phyloP scores from a whole-genome alignment of 2,329 filamentous ascomycete genomes.

The Alternaria solani region DNA sequence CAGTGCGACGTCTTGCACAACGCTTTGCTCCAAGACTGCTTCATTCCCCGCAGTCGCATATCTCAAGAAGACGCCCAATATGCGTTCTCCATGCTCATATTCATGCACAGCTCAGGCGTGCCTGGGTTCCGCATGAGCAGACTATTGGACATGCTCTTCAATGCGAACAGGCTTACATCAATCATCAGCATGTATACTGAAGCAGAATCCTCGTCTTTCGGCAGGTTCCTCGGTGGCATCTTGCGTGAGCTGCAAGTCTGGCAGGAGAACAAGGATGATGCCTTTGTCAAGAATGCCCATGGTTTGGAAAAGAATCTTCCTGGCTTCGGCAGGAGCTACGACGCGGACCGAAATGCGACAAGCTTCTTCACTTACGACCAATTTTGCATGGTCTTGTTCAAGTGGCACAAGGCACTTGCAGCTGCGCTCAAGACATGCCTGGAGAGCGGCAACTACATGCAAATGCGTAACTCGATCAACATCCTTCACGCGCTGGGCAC shows the following conservation, averaged over 20 bases:
- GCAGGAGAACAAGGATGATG: conserved; percentile 75
- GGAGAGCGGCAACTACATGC: conserved; percentile 89
- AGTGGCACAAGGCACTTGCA: conserved; percentile 87
- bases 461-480: conserved; percentile 94
- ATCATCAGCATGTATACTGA: conserved; percentile 91
- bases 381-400: conserved; percentile 84
- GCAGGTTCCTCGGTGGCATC: conserved; percentile 84
- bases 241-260: conserved; percentile 81
- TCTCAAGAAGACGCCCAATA: conserved; percentile 90
- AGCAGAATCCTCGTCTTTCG: conserved; percentile 91
- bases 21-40: conserved; percentile 84
- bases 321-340: conserved; percentile 80
- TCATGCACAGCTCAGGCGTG: conserved; percentile 83
- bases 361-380: conserved; percentile 82
- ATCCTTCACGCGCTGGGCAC: conserved; percentile 82
- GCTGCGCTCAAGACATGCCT: conserved; percentile 83
- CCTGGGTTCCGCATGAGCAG: conserved; percentile 87
- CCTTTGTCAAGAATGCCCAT: conserved; percentile 83
- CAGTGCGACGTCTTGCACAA: conserved; percentile 70
- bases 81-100: conserved; percentile 84
- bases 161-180: conserved; percentile 78
- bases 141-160: conserved; percentile 84
- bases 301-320: conserved; percentile 71
- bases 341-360: conserved; percentile 73
- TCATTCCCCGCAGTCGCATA: conserved; percentile 85